Evolutionary conservation across 2,329 filamentous ascomycete genomes (phyloP).

Genomic region (Penicillium sp.): DNA sequence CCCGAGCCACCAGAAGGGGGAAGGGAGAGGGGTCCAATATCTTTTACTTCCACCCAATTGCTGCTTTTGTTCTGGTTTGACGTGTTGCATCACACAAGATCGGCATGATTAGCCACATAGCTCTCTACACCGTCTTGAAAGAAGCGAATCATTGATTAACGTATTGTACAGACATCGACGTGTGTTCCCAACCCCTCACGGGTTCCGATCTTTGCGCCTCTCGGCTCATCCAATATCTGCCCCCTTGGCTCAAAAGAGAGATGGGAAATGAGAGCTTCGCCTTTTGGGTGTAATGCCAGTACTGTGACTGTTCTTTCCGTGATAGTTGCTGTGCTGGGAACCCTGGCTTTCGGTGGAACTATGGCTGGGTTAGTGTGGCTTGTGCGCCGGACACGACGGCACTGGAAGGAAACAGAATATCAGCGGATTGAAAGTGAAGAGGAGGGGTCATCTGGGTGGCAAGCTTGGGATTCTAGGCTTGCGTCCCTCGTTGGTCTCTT

Average conservation of each 20-base stretch:
- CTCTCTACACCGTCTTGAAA: background rate
- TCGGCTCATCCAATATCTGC: constrained; percentile 38
- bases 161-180: constrained; percentile 34
- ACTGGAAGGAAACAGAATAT: constrained; percentile 14
- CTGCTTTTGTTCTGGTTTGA: background rate
- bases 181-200: constrained; percentile 41
- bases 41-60: background rate
- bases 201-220: constrained; percentile 41
- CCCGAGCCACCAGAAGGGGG: constrained; percentile 5
- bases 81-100: background rate
- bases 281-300: constrained; percentile 44
- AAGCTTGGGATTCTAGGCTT: background rate
- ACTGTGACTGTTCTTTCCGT: constrained; percentile 41
- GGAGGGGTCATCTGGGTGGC: background rate
- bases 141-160: background rate
- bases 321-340: constrained; percentile 32
- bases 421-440: constrained; percentile 3
- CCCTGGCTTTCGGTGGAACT: constrained; percentile 25
- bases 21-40: background rate
- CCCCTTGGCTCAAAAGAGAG: constrained; percentile 41
- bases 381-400: constrained; percentile 11
- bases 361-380: constrained; percentile 18
- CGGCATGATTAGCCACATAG: background rate
- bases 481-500: background rate
- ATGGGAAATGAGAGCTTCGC: constrained; percentile 43